Evolutionary conservation across 345 rosid species (phyloP).

Genomic region (Bruguiera gymnorhiza): DNA sequence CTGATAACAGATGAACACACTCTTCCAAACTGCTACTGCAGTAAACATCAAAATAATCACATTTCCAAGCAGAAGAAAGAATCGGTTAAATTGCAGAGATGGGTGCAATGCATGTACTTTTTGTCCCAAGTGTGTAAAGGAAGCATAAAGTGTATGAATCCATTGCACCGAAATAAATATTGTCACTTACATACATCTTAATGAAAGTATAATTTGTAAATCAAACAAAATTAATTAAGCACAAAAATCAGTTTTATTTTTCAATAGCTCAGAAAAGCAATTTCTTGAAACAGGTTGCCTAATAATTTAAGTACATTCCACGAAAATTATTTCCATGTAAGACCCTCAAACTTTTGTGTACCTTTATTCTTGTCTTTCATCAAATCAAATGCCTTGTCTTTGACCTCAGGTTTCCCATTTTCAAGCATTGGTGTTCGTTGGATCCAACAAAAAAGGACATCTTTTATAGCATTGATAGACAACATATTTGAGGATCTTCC

Average conservation of each 20-base stretch:
- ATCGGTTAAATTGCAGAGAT: too few relatives aligned
- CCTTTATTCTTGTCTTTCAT: constrained; percentile 11
- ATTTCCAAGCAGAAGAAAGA: not conserved
- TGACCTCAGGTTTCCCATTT: not conserved
- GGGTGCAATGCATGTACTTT: too few relatives aligned
- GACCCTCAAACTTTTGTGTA: not conserved
- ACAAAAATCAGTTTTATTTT: not conserved
- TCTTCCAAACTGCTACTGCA: not conserved
- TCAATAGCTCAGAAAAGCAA: not conserved
- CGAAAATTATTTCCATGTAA: not conserved
- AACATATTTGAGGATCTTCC: constrained; percentile 1
- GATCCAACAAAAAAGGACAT: constrained; percentile 8
- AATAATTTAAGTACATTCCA: not conserved
- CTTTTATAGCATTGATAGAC: not conserved
- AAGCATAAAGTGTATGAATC: not conserved
- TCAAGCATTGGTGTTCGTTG: not conserved
- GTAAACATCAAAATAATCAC: too few relatives aligned
- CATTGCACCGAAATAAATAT: too few relatives aligned
- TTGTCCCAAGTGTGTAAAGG: not conserved
- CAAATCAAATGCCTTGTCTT: not conserved
- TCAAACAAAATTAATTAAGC: not conserved
- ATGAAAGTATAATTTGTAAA: not conserved
- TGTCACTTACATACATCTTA: not conserved
- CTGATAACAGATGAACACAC: not conserved
- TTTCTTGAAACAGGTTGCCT: not conserved